Evolutionary conservation across 805 yeast species (phyloP), one percentile per base, ranked within the genome.

Genomic region (Candida sithepensis): DNA sequence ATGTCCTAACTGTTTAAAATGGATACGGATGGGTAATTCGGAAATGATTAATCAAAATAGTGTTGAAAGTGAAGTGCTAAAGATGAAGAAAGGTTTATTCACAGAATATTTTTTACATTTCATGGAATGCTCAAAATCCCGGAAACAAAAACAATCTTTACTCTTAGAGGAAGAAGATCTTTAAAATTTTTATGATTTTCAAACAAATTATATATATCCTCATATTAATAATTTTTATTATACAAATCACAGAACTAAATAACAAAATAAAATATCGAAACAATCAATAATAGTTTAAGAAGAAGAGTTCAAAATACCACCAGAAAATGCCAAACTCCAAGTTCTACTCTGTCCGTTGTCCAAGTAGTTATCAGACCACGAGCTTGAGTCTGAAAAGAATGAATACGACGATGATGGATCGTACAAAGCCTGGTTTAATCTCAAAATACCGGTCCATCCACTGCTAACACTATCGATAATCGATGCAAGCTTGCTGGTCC

Each of bases 291-390:
- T 18, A 34, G 39, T 24, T 24, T 24, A 24, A 7, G 10, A 7
- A 70, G 72, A 43, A 71, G 64, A 37, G 14, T 43, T 43, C 38
- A 43, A 14, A 12, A 43, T 4, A 19, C 77, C 84, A 6, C 79
- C 96, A 41, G 88, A 74, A 54, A 78, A 87, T 0, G 96, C 82
- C 52, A 90, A 70, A 12, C 91, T 83, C 96, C 96, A 90, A 0
- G 97, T 85, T 52, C 82, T 70, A 23, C 92, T 82, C 74, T 89
- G 92, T 2, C 97, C 97, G 48, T 79, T 79, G 59, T 91, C 97
- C 42, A 91, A 77, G 53, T 74, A 76, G 3, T 64, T 57, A n/a
- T 70, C 68, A 40, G 71, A 61, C 75, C 88, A 90, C 46, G 68
- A 69, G 5, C 70, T 55, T 7, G 34, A 30, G 30, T 77, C 61